phyloP scores from a whole-genome alignment of 1,284 basidiomycete species.

The Leccinum colubrinum region DNA sequence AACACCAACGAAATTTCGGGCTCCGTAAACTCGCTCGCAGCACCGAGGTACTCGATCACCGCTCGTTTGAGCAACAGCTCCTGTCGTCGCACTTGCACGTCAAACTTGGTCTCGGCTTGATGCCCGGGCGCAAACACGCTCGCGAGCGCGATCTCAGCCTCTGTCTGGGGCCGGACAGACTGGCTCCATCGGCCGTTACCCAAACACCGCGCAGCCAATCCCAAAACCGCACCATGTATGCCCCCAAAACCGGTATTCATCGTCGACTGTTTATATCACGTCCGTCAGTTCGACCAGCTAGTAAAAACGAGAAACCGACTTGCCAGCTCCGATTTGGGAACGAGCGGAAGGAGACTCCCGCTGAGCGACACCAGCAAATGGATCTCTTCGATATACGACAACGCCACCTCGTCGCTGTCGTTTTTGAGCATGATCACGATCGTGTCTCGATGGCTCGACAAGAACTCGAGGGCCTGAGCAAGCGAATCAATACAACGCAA shows the following conservation, averaged over 20 bases:
- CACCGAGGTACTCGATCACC: conserved; percentile 64
- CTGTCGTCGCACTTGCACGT: conserved; percentile 48
- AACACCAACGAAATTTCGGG: conserved; percentile 66
- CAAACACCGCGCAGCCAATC: conserved; percentile 76
- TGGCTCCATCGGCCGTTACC: conserved; percentile 60
- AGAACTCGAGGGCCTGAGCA: conserved; percentile 67
- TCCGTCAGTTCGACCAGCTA: not conserved
- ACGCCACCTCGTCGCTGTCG: conserved; percentile 59
- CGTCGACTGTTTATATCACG: conserved; percentile 41
- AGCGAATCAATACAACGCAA: not conserved
- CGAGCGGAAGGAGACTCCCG: conserved; percentile 59
- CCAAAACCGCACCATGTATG: conserved; percentile 79
- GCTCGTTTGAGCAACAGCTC: conserved; percentile 57
- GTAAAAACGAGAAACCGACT: not conserved
- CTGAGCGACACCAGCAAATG: conserved; percentile 75
- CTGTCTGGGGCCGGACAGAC: conserved; percentile 64
- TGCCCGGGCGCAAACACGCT: conserved; percentile 53
- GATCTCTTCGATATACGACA: conserved; percentile 73
- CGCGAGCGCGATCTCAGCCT: conserved; percentile 63
- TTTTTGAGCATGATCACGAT: conserved; percentile 77
- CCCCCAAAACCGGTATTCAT: conserved; percentile 77
- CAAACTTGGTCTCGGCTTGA: conserved; percentile 55
- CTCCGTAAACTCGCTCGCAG: conserved; percentile 61
- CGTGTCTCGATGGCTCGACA: conserved; percentile 64
- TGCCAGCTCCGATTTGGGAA: conserved; percentile 80